Percentiles rank a stretch among this genome's conserved stretches.
phyloP scores from a whole-genome alignment of 2,329 filamentous ascomycete genomes.

The Clarireedia hainanense region DNA sequence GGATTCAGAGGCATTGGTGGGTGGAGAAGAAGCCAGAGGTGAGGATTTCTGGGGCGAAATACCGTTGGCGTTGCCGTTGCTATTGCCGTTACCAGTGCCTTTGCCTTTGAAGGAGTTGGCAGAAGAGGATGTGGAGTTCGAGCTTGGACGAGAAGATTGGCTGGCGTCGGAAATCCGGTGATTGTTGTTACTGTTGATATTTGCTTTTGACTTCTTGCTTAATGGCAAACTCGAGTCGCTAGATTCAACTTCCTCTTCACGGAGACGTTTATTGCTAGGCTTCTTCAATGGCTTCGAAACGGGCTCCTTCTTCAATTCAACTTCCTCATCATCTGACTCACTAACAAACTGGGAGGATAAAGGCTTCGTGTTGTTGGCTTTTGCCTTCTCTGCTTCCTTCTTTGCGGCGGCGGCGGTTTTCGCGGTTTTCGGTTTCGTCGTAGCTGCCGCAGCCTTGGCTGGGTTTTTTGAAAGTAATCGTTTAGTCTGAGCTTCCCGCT shows the following conservation, averaged over 20 bases:
- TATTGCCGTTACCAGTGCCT: conserved; percentile 21
- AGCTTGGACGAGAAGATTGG: conserved; percentile 36
- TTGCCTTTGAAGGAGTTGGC: conserved; percentile 32
- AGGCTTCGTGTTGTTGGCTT: neutral
- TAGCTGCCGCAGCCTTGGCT: conserved; percentile 18
- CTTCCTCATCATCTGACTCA: conserved; percentile 27
- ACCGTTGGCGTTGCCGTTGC: too few species aligned
- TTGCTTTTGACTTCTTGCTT: conserved; percentile 29
- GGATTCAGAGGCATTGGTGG: conserved; percentile 57
- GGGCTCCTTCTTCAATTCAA: conserved; percentile 3
- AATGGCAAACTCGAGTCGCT: conserved; percentile 25
- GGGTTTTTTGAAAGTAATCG: conserved; percentile 39
- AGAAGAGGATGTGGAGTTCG: conserved; percentile 34
- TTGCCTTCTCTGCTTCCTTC: conserved; percentile 12
- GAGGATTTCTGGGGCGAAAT: conserved; percentile 53
- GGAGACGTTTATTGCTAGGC: conserved; percentile 39
- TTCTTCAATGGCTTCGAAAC: conserved; percentile 34
- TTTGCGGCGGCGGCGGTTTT: conserved; percentile 6
- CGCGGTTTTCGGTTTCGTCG: conserved; percentile 13
- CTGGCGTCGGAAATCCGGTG: conserved; percentile 42
- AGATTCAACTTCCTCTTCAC: conserved; percentile 33
- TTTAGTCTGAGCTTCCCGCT: conserved; percentile 49
- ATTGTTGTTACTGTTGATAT: conserved; percentile 23
- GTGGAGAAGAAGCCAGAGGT: conserved; percentile 56
- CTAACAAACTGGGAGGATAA: conserved; percentile 27